phyloP scores from a whole-genome alignment of 495 filamentous ascomycete genomes.

The Neurospora sp. region DNA sequence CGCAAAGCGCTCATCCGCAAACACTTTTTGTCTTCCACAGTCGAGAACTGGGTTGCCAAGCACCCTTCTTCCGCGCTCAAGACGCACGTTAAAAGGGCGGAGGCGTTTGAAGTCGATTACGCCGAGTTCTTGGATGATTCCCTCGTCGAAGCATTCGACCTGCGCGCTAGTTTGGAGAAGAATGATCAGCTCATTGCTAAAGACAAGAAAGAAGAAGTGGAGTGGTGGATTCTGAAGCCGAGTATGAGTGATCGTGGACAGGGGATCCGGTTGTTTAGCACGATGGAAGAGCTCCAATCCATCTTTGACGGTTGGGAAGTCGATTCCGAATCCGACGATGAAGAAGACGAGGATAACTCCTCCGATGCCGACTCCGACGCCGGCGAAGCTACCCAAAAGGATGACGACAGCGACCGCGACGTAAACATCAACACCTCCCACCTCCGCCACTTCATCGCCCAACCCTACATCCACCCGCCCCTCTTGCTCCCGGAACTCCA shows the following conservation, averaged over 20 bases:
- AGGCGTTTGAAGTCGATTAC: constrained; percentile 89
- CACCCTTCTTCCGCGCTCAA: constrained; percentile 59
- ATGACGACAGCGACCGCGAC: not conserved
- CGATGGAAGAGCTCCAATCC: constrained; percentile 61
- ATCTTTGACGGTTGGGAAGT: constrained; percentile 87
- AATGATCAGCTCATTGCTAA: constrained; percentile 42
- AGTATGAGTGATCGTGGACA: constrained; percentile 95
- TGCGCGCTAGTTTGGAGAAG: constrained; percentile 60
- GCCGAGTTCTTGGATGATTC: constrained; percentile 95
- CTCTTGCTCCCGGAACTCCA: constrained; percentile 55
- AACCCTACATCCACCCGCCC: constrained; percentile 90
- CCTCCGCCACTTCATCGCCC: constrained; percentile 88
- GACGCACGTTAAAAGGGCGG: constrained; percentile 58
- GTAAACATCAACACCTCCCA: constrained; percentile 70
- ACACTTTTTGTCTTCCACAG: constrained; percentile 76
- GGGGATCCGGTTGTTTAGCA: constrained; percentile 81
- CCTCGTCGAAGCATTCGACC: constrained; percentile 75
- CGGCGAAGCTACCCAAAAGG: not conserved
- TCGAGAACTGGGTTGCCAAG: constrained; percentile 72
- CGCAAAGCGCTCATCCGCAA: constrained; percentile 97
- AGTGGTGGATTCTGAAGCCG: constrained; percentile 98
- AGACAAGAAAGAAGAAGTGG: no score
- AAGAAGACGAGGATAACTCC: constrained; percentile 17
- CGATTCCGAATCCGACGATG: constrained; percentile 42
- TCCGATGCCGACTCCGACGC: not conserved